Evolutionary conservation across 305 asterid genomes (phyloP).

Genomic region (Ilex paraguariensis): DNA sequence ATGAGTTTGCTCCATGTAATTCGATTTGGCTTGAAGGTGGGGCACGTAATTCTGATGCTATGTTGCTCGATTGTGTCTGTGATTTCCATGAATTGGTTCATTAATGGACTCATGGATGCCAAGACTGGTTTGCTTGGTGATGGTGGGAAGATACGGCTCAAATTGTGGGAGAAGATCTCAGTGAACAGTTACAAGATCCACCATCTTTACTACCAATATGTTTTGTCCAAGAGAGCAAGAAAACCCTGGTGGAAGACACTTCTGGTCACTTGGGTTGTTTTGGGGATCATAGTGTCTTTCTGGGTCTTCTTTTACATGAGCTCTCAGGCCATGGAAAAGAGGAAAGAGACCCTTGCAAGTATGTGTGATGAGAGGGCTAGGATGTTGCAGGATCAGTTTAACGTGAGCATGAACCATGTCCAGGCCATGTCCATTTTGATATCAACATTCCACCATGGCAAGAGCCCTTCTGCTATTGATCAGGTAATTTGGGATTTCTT

Average conservation of each 20-base stretch:
- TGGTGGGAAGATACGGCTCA: constrained; percentile 57
- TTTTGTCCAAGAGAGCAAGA: constrained; percentile 42
- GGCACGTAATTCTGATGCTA: constrained; percentile 61
- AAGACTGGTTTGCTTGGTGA: constrained; percentile 51
- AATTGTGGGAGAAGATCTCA: constrained; percentile 50
- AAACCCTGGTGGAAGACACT: constrained; percentile 64
- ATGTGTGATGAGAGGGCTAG: constrained; percentile 98
- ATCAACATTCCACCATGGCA: constrained; percentile 87
- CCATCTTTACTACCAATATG: constrained; percentile 44
- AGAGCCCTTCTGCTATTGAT: constrained; percentile 82
- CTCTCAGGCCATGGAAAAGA: constrained; percentile 58
- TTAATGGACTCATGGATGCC: constrained; percentile 61
- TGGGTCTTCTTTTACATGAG: constrained; percentile 50
- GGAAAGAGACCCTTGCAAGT: constrained; percentile 79
- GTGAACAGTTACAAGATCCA: constrained; percentile 49
- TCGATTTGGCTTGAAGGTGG: constrained; percentile 86
- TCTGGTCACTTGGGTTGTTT: constrained; percentile 44
- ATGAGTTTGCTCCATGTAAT: constrained; percentile 78
- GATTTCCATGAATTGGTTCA: constrained; percentile 66
- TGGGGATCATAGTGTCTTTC: constrained; percentile 32
- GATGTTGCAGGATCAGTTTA: constrained; percentile 97
- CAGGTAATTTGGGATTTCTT: constrained; percentile 44
- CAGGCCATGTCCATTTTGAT: constrained; percentile 96
- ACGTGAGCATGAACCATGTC: constrained; percentile 94
- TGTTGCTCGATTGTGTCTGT: constrained; percentile 71